A percentile compares a stretch with the other conserved stretches of the same genome.
Evolutionary conservation across 106 monocot species (phyloP).

Genomic region (Platanthera zijinensis): DNA sequence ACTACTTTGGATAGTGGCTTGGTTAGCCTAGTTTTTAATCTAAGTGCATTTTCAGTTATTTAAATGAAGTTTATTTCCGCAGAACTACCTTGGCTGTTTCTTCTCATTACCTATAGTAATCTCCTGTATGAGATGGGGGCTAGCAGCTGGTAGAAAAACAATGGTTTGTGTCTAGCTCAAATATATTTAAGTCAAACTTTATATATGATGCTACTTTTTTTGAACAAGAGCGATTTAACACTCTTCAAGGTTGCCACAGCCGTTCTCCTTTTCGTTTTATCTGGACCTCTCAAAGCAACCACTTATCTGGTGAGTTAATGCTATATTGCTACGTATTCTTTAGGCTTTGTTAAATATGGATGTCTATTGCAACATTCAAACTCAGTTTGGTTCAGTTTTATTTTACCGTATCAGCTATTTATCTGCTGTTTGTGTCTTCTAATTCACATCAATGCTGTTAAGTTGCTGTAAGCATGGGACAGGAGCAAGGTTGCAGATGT

Average conservation of each 20-base stretch:
- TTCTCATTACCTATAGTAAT: constrained; percentile 89
- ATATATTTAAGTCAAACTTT: constrained; percentile 4
- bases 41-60: background rate
- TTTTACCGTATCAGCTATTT: background rate
- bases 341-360: background rate
- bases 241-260: constrained; percentile 70
- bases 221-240: background rate
- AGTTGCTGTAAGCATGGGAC: background rate
- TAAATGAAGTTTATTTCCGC: constrained; percentile 14
- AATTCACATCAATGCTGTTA: background rate
- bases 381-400: background rate
- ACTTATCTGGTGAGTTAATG: constrained; percentile 57
- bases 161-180: constrained; percentile 39
- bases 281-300: constrained; percentile 86
- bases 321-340: constrained; percentile 2
- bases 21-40: background rate
- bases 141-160: constrained; percentile 88
- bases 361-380: background rate
- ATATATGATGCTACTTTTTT: background rate
- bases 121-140: constrained; percentile 89
- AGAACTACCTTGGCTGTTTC: constrained; percentile 90
- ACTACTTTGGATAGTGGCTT: background rate
- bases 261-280: constrained; percentile 60
- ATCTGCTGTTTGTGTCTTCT: background rate
- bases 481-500: too few species aligned